Evolutionary conservation across 352 stramenopile species (phyloP).

Genomic region (Albugo candida): DNA sequence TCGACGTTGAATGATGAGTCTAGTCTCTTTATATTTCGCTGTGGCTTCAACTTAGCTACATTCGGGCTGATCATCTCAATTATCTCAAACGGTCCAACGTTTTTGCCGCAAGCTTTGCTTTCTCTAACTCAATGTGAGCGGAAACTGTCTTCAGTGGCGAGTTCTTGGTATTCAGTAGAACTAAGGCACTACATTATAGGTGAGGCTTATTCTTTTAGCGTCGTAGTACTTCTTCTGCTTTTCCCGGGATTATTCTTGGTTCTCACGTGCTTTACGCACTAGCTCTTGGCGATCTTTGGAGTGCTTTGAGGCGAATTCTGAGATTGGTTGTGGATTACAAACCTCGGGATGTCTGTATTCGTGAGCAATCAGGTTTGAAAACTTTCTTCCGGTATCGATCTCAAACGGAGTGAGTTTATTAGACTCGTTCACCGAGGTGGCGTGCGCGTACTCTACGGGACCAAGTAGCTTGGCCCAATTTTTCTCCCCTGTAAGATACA

Average conservation of each 20-base stretch:
- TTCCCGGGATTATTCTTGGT: neutral
- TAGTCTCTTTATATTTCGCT: conserved; percentile 1
- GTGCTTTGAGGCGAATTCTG: conserved; percentile 1
- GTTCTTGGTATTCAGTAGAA: conserved; percentile 5
- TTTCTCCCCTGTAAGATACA: conserved; percentile 7
- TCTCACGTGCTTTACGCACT: neutral
- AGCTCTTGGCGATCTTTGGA: conserved; percentile 2
- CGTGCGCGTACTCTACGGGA: conserved; percentile 12
- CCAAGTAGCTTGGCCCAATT: conserved; percentile 9
- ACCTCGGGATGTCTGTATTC: neutral
- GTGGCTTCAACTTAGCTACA: conserved; percentile 7
- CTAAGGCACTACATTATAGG: conserved; percentile 2
- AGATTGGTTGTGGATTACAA: neutral
- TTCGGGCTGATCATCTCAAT: conserved; percentile 7
- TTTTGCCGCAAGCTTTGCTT: no score
- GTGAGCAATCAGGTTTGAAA: neutral
- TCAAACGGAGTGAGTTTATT: conserved; percentile 12
- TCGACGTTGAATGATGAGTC: conserved; percentile 9
- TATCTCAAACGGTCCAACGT: no score
- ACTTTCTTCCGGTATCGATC: conserved; percentile 7
- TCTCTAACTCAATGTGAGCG: no score
- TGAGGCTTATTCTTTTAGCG: neutral
- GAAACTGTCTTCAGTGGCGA: conserved; percentile 4
- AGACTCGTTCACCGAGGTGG: conserved; percentile 5
- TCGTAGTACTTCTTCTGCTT: conserved; percentile 9